Evolutionary conservation across 768 basidiomycete species (phyloP).

Genomic region (Infundibulicybe gibba): DNA sequence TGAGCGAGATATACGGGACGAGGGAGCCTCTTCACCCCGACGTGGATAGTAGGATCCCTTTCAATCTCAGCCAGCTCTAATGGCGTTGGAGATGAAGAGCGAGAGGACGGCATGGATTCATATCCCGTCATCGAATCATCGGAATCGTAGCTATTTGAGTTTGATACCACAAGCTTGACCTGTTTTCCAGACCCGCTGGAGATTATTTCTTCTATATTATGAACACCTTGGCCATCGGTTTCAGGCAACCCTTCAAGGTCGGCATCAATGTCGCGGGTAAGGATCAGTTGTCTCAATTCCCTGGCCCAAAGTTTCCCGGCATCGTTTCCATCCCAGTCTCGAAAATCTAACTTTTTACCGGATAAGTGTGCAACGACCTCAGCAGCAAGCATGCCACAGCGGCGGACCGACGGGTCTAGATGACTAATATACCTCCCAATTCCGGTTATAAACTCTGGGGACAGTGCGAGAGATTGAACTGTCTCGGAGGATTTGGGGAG

Average conservation of each 20-base stretch:
- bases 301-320: slow-evolving; percentile 64
- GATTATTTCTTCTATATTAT: background rate
- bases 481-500: slow-evolving; percentile 48
- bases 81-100: slow-evolving; percentile 77
- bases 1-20: slow-evolving; percentile 90
- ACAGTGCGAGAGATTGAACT: slow-evolving; percentile 44
- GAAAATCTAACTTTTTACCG: slow-evolving; percentile 73
- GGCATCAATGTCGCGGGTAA: slow-evolving; percentile 49
- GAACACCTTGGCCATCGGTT: background rate
- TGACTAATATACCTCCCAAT: slow-evolving; percentile 78
- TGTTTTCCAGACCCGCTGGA: background rate
- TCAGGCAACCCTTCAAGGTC: slow-evolving; percentile 17
- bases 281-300: slow-evolving; percentile 50
- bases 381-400: slow-evolving; percentile 90
- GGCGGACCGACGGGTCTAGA: slow-evolving; percentile 68
- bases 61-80: slow-evolving; percentile 81
- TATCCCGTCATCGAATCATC: slow-evolving; percentile 87
- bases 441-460: slow-evolving; percentile 60
- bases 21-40: slow-evolving; percentile 65
- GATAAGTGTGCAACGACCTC: slow-evolving; percentile 68
- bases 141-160: slow-evolving; percentile 54
- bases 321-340: slow-evolving; percentile 78
- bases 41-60: slow-evolving; percentile 76
- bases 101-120: slow-evolving; percentile 59
- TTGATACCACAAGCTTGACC: background rate